These are phyloP conservation scores for Conringia planisiliqua DNA, from an alignment of 345 rosid species.

Conservation along the genomic window DNA sequence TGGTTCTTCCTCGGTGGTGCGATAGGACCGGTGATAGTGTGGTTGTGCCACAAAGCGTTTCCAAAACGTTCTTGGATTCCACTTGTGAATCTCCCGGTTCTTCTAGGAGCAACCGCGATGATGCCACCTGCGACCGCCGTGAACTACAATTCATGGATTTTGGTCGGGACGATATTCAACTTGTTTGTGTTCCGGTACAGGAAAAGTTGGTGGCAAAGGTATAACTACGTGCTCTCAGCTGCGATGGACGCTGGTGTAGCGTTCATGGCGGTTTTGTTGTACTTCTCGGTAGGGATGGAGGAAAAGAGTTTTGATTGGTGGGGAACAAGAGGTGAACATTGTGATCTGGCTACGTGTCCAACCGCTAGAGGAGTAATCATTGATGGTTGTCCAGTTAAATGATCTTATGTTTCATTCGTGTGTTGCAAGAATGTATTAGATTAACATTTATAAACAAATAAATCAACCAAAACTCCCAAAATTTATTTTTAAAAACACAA, in stretches of 20 bases:
- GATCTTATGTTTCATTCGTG: conserved; percentile 2
- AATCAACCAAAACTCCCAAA: not conserved
- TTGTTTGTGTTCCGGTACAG: conserved; percentile 67
- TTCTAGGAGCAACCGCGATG: conserved; percentile 69
- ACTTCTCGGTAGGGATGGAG: conserved; percentile 63
- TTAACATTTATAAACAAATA: not conserved
- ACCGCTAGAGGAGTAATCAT: conserved; percentile 62
- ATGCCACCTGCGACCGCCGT: conserved; percentile 85
- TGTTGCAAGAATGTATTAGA: not conserved
- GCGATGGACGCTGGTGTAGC: conserved; percentile 86
- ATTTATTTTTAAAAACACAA: not conserved
- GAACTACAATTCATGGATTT: conserved; percentile 72
- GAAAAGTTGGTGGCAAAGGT: conserved; percentile 89
- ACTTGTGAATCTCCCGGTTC: conserved; percentile 81
- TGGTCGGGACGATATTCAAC: conserved; percentile 80
- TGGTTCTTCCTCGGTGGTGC: conserved; percentile 91
- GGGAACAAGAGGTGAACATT: conserved; percentile 79
- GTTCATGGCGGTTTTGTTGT: conserved; percentile 75
- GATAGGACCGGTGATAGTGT: conserved; percentile 65
- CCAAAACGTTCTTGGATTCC: conserved; percentile 82
- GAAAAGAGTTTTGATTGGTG: conserved; percentile 58
- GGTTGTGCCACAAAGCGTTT: conserved; percentile 70
- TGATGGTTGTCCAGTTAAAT: conserved; percentile 61
- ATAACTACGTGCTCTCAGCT: conserved; percentile 80
- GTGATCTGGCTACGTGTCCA: conserved; percentile 74